Evolutionary conservation across 2,329 filamentous ascomycete genomes (phyloP).

Genomic region (Harringtonia lauricola): DNA sequence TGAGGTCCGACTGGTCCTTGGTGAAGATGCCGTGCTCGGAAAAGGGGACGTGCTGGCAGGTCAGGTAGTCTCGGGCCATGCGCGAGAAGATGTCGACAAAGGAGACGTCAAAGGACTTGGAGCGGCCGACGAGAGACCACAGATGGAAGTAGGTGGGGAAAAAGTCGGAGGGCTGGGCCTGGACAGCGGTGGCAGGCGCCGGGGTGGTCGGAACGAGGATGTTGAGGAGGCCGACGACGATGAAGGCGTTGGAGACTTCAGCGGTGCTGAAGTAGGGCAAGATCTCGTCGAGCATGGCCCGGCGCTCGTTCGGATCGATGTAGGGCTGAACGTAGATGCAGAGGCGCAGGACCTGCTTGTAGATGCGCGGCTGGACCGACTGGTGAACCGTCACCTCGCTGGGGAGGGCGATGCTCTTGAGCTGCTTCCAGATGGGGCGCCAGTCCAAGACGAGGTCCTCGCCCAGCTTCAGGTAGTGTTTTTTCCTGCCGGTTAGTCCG

Average conservation of each 20-base stretch:
- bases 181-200: slow-evolving; percentile 55
- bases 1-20: slow-evolving; percentile 77
- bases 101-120: slow-evolving; percentile 73
- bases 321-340: slow-evolving; percentile 85
- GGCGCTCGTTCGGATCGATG: slow-evolving; percentile 80
- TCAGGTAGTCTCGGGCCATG: slow-evolving; percentile 72
- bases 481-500: slow-evolving; percentile 50
- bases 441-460: slow-evolving; percentile 89
- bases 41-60: slow-evolving; percentile 66
- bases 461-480: slow-evolving; percentile 85
- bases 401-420: slow-evolving; percentile 83
- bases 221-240: slow-evolving; percentile 82
- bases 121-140: slow-evolving; percentile 88
- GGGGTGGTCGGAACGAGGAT: slow-evolving; percentile 78
- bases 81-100: slow-evolving; percentile 87
- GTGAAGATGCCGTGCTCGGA: slow-evolving; percentile 85
- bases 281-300: slow-evolving; percentile 69
- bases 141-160: slow-evolving; percentile 92
- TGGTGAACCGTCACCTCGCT: slow-evolving; percentile 64
- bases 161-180: slow-evolving; percentile 80
- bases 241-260: slow-evolving; percentile 82
- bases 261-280: slow-evolving; percentile 87
- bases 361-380: slow-evolving; percentile 39
- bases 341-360: slow-evolving; percentile 69
- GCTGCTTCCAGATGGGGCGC: slow-evolving; percentile 83